A percentile compares a stretch with the other conserved stretches of the same genome.
Conservation (phyloP, 2,329 filamentous ascomycete species). For the Ophiostoma sp. region DNA sequence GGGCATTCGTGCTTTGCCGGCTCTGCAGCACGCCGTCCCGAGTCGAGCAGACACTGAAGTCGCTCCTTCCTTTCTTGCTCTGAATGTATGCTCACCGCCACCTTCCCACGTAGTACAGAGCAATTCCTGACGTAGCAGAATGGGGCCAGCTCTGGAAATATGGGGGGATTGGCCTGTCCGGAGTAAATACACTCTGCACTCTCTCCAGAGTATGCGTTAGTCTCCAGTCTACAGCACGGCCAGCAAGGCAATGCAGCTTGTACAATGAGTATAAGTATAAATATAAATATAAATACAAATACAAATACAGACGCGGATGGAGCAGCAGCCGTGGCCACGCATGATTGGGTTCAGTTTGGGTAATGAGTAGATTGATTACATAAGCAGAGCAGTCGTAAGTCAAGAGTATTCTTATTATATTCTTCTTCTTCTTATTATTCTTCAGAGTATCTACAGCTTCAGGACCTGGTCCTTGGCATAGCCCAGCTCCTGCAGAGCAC, state of each 20-base stretch:
- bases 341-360: background rate
- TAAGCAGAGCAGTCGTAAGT: background rate
- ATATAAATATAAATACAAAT: background rate
- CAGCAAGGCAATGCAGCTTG: conserved; percentile 1
- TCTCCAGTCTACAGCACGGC: conserved; percentile 1
- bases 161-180: background rate
- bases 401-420: no score
- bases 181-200: background rate
- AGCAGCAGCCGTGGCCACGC: background rate
- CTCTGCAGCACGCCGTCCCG: background rate
- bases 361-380: background rate
- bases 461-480: conserved; percentile 72
- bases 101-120: no score
- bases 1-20: background rate
- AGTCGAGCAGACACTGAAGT: background rate
- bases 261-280: background rate
- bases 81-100: background rate
- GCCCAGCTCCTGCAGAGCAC: conserved; percentile 60
- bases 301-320: background rate
- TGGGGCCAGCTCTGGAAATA: background rate
- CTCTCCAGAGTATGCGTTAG: background rate
- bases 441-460: conserved; percentile 63
- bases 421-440: background rate
- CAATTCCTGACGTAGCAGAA: conserved; percentile 1
- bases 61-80: background rate